These are phyloP conservation scores for Tricholoma hemisulphureum DNA, from an alignment of 768 basidiomycete genomes.

Conservation along the genomic window DNA sequence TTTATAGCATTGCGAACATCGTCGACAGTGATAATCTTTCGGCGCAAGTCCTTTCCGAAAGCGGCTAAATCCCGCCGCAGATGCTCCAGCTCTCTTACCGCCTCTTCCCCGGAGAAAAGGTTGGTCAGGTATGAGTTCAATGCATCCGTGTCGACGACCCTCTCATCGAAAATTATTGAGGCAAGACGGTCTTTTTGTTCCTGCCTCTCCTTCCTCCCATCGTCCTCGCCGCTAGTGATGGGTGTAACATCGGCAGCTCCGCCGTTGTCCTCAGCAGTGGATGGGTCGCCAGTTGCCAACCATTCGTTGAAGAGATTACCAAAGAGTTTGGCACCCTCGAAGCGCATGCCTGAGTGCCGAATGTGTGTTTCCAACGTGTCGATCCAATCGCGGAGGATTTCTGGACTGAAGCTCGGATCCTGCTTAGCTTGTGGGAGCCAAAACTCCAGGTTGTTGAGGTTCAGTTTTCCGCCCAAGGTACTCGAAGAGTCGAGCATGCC, in stretches of 20 bases:
- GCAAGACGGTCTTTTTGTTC: conserved; percentile 29
- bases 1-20: conserved; percentile 32
- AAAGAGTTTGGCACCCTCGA: conserved; percentile 41
- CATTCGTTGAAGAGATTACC: conserved; percentile 44
- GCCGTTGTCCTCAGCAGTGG: conserved; percentile 20
- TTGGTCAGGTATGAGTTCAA: conserved; percentile 34
- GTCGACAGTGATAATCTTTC: conserved; percentile 18
- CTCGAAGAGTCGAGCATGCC: conserved; percentile 19
- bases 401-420: conserved; percentile 38
- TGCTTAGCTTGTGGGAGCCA: conserved; percentile 41
- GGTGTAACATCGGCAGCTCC: conserved; percentile 4
- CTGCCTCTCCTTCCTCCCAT: conserved; percentile 40
- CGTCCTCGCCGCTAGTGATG: conserved; percentile 19
- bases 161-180: conserved; percentile 40
- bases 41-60: conserved; percentile 27
- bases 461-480: conserved; percentile 23
- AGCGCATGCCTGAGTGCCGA: conserved; percentile 31
- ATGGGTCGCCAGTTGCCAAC: conserved; percentile 41
- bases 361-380: conserved; percentile 40
- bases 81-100: conserved; percentile 26
- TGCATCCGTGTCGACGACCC: conserved; percentile 30
- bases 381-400: conserved; percentile 36
- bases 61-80: conserved; percentile 29
- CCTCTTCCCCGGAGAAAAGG: conserved; percentile 36
- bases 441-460: conserved; percentile 30